These are phyloP conservation scores for Avena sativa DNA, from an alignment of 176 grass and related monocot species.

Conservation along the genomic window DNA sequence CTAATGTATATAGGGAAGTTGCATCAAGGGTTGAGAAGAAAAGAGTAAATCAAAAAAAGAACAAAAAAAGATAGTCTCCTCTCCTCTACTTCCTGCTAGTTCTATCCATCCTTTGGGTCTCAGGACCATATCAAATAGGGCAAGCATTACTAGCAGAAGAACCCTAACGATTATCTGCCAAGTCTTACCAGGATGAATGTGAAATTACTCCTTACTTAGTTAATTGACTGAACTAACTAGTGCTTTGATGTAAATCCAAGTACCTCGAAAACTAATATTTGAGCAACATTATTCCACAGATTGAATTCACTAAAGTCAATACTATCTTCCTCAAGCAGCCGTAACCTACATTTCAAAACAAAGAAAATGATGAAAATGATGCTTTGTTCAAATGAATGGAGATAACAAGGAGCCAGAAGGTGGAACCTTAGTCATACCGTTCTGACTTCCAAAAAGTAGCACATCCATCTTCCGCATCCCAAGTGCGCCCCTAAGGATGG, in stretches of 20 bases:
- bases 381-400: slow-evolving; percentile 35
- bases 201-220: slow-evolving; percentile 29
- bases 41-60: not conserved
- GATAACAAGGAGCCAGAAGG: slow-evolving; percentile 23
- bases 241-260: slow-evolving; percentile 32
- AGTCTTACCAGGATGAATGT: not conserved
- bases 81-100: slow-evolving; percentile 13
- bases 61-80: not conserved
- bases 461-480: slow-evolving; percentile 84
- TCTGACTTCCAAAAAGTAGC: slow-evolving; percentile 90
- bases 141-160: not conserved
- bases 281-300: slow-evolving; percentile 92
- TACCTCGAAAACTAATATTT: slow-evolving; percentile 95
- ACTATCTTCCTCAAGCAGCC: slow-evolving; percentile 77
- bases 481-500: slow-evolving; percentile 60
- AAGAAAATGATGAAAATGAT: slow-evolving; percentile 29
- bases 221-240: not conserved
- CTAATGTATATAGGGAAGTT: not conserved
- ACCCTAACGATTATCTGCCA: not conserved
- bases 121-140: slow-evolving; percentile 14
- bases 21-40: no score
- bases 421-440: slow-evolving; percentile 35
- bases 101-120: not conserved
- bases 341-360: slow-evolving; percentile 66
- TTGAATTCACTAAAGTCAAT: slow-evolving; percentile 84